A percentile compares a stretch with the other conserved stretches of the same genome.
Conservation (phyloP, 331 rosid species). For the Acacia pycnantha region DNA sequence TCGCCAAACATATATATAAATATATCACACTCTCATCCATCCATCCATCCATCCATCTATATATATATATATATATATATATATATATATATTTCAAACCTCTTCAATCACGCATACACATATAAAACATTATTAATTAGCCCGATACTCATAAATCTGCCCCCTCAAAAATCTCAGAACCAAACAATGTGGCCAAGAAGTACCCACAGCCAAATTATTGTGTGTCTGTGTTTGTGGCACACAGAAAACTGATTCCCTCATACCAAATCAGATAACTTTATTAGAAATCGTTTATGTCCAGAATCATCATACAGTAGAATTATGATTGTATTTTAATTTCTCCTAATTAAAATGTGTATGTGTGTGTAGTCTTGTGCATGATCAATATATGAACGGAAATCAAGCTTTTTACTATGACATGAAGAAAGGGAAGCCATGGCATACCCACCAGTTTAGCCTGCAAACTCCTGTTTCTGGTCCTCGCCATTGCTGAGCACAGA, state of each 20-base stretch:
- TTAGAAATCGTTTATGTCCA: neutral
- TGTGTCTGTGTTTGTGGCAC: neutral
- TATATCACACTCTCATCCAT: too few species aligned
- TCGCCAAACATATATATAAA: too few species aligned
- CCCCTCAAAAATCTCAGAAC: constrained; percentile 86
- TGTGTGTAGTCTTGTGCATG: neutral
- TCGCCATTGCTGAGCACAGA: constrained; percentile 38
- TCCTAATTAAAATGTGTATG: too few species aligned
- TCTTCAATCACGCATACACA: too few species aligned
- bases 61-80: too few species aligned
- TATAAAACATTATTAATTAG: neutral
- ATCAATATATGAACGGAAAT: neutral
- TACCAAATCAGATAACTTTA: neutral
- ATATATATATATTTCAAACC: neutral
- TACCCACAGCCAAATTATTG: constrained; percentile 39
- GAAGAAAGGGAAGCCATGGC: constrained; percentile 56
- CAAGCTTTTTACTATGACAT: neutral
- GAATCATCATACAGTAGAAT: neutral
- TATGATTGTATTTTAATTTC: neutral
- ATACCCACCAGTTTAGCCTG: constrained; percentile 98
- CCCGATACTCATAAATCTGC: constrained; percentile 83
- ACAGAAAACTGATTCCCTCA: too few species aligned
- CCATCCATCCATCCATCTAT: too few species aligned
- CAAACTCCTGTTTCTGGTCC: constrained; percentile 63
- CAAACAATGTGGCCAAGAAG: constrained; percentile 86